These are phyloP conservation scores for Hydrangea macrophylla DNA, from an alignment of 148 eudicot genomes.

Conservation along the genomic window DNA sequence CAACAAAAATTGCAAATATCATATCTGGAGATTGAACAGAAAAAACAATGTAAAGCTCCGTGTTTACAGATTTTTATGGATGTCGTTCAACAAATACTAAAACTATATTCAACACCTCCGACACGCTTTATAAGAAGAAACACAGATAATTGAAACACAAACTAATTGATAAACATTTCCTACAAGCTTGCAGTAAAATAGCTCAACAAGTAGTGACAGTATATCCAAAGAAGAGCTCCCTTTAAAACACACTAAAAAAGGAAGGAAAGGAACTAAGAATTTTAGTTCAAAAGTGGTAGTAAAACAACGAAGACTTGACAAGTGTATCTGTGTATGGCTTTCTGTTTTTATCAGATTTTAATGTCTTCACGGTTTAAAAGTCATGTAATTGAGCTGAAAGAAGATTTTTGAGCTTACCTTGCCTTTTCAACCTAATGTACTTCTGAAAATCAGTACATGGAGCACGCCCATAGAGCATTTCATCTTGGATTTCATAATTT, in stretches of 20 bases:
- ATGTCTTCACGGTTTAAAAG: background rate
- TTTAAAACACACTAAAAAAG: background rate
- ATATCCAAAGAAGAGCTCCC: background rate
- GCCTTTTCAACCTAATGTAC: conserved; percentile 20
- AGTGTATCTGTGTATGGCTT: background rate
- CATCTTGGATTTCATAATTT: conserved; percentile 23
- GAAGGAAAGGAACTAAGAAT: no score
- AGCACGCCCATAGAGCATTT: conserved; percentile 24
- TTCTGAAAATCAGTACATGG: conserved; percentile 27
- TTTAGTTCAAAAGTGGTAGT: background rate
- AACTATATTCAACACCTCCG: no score
- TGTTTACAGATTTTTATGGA: no score
- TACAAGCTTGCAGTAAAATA: no score
- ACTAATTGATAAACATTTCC: no score
- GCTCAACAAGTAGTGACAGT: background rate
- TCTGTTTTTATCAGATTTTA: background rate
- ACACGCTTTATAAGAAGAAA: no score
- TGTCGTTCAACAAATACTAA: no score
- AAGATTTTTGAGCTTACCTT: conserved; percentile 16
- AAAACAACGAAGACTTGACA: background rate
- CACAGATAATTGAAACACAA: no score
- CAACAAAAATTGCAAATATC: no score
- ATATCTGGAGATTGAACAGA: no score
- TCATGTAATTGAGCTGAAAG: background rate
- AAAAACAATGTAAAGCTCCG: no score